Base-by-base conservation (phyloP, 2,329 filamentous ascomycete genomes). In the Calcarisporium arbuscula region DNA sequence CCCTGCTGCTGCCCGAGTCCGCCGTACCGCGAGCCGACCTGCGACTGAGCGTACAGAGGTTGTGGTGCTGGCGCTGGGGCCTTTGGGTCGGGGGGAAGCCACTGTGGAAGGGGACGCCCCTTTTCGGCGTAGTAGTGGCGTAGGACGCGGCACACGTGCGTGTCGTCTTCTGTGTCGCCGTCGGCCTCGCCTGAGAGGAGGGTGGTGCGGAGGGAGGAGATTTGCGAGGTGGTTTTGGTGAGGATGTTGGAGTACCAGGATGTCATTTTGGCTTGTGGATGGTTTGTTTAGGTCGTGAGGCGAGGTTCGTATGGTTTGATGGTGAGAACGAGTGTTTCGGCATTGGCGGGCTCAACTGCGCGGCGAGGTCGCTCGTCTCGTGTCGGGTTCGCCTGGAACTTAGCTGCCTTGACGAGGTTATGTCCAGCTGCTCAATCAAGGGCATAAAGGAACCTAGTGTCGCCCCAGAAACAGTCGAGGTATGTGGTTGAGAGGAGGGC, bases 41-140 rank as follows among this genome's bases (percentile, higher is more conserved):
- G 58, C 42, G 62, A 54, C 56, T 72, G 58, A 44, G 72, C 62
- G 60, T 75, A 68, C 42, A 77, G 56, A 38, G 75, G 58, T 44
- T 72, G 65, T 30, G 64, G 59, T 21, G 73, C 67, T 23, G 72
- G 70, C 27, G 78, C 77, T 5, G 74, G 77, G 29, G 51, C 39
- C 61, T 86, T 90, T n/a, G 87, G 89, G 58, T 95, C 86, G 6
- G 85, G 81, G 7, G 89, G 87, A 7, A 96, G 80, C 90, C 92
- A 96, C 48, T 70, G 64, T 1, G 92, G 92, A 43, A 89, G 84
- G 2, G 79, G 71, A 16, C 81, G 80, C 47, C 82, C 85, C 54
- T 94, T 92, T 59, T 96, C 89, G 33, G 70, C 77, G 70, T 98
- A 96, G 72, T 96, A 95, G 49, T 80, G 82, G 51, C 92, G 84